Base-by-base conservation (phyloP, 1,139 yeast species). In the Candida gigantensis region DNA sequence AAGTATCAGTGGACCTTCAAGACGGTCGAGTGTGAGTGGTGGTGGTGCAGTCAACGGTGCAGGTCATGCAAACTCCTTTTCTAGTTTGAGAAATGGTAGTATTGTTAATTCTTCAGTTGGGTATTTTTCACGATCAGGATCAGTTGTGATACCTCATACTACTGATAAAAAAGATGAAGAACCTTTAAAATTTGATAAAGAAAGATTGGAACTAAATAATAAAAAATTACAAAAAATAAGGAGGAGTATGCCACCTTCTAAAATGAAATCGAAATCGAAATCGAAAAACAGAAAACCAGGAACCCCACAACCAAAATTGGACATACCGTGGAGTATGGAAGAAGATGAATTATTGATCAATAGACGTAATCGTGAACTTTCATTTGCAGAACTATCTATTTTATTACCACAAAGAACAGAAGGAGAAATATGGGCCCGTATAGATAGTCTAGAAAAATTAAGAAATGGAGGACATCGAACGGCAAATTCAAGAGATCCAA, bases 321-420 rank as follows among this genome's bases (percentile, higher is more conserved):
- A 67, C 37, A 57, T 71, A 34, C 76, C 77, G 1, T 71, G 77
- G 77, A 55, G 74, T 1, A 75, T 77, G 60, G 95, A 86, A 47
- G 95, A 88, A 58, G 92, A 84, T 52, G 80, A 84, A 42, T 62
- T 88, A 38, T 56, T 84, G 28, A 66, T 76, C 34, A 72, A 78
- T 40, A 70, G 90, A 36, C 65, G 75, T 28, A 70, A 67, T 46
- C 58, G 79, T 40, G 85, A 83, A 42, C 62, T 88, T 24, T 74
- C 85, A 23, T 74, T 84, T 50, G 86, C 85, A 10, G 96, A 88
- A 57, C 65, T 88, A 30, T 77, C 85, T 8, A 80, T 87, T 27
- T 61, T 87, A 34, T 65, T 88, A 32, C 90, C 92, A 5, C 78
- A 76, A 43, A 72, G 88, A 44, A 73, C 92, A 1, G 92, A 84